These are phyloP conservation scores for Camellia sinensis DNA, from an alignment of 148 eudicot species.

Conservation along the genomic window DNA sequence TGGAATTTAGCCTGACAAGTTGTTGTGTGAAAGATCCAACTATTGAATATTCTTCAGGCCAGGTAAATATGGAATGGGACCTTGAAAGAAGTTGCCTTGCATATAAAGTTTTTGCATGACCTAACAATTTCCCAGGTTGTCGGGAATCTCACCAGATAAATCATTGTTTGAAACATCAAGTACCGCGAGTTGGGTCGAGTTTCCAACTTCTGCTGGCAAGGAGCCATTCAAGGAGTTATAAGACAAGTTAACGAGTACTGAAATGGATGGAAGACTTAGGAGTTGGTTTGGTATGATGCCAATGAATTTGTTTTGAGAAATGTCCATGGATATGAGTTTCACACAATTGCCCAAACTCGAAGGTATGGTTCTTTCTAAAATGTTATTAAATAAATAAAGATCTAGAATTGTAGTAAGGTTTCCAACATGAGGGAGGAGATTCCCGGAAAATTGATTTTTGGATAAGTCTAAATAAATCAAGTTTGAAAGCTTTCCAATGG, in stretches of 20 bases:
- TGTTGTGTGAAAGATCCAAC: too few species aligned
- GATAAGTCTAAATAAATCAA: neutral
- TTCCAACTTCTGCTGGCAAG: neutral
- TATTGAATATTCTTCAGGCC: too few species aligned
- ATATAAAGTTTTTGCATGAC: too few species aligned
- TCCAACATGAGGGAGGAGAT: neutral
- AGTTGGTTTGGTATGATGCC: neutral
- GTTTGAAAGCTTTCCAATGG: neutral
- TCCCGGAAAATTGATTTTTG: neutral
- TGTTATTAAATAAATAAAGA: fast-evolving
- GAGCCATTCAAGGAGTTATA: neutral
- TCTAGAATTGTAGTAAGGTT: neutral
- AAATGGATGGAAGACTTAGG: neutral
- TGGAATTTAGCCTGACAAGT: too few species aligned
- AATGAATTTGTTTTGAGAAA: neutral
- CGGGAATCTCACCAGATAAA: neutral
- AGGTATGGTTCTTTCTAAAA: neutral
- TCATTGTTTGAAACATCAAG: neutral
- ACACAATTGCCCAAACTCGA: neutral
- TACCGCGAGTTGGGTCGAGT: neutral
- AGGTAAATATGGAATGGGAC: too few species aligned
- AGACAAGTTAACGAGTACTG: neutral
- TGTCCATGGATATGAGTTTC: neutral
- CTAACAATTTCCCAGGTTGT: too few species aligned
- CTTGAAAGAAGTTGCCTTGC: too few species aligned